Conservation (phyloP, 192 early-diverging fungal species). For the Phlyctochytrium planicorne region DNA sequence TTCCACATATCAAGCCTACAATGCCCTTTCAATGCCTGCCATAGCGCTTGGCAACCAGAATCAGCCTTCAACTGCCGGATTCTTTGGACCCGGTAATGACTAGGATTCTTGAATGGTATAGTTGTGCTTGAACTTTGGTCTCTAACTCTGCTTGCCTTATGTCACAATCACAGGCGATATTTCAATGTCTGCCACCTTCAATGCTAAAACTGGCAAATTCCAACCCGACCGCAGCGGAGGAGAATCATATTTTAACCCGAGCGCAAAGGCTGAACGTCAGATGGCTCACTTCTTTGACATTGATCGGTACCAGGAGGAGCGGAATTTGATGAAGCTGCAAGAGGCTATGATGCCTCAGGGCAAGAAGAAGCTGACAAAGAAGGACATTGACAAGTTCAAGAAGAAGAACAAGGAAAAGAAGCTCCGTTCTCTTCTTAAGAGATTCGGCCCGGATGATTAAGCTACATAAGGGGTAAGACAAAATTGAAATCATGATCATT, state of each 20-base stretch:
- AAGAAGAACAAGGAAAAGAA: constrained; percentile 43
- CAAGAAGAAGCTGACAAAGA: constrained; percentile 35
- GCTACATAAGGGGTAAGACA: not conserved
- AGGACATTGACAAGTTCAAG: constrained; percentile 38
- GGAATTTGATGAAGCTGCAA: constrained; percentile 23
- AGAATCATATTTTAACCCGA: constrained; percentile 35
- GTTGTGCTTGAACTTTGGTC: too few relatives aligned
- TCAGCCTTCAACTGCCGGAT: too few relatives aligned
- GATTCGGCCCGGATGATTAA: constrained; percentile 29
- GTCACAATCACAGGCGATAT: constrained; percentile 25
- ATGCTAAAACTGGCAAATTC: constrained; percentile 30
- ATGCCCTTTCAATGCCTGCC: not conserved
- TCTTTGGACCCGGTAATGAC: too few relatives aligned
- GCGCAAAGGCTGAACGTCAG: constrained; percentile 33
- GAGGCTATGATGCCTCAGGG: constrained; percentile 1
- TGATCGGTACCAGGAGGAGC: constrained; percentile 35
- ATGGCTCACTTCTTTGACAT: constrained; percentile 36
- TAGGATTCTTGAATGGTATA: too few relatives aligned
- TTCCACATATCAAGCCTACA: not conserved
- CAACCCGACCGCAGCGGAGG: constrained; percentile 25
- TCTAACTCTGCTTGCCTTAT: too few relatives aligned
- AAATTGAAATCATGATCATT: not conserved
- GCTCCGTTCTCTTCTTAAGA: constrained; percentile 10
- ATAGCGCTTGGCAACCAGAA: too few relatives aligned
- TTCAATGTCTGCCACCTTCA: constrained; percentile 29